phyloP scores from a whole-genome alignment of 805 yeast species.

The Candida vartiovaarae region DNA sequence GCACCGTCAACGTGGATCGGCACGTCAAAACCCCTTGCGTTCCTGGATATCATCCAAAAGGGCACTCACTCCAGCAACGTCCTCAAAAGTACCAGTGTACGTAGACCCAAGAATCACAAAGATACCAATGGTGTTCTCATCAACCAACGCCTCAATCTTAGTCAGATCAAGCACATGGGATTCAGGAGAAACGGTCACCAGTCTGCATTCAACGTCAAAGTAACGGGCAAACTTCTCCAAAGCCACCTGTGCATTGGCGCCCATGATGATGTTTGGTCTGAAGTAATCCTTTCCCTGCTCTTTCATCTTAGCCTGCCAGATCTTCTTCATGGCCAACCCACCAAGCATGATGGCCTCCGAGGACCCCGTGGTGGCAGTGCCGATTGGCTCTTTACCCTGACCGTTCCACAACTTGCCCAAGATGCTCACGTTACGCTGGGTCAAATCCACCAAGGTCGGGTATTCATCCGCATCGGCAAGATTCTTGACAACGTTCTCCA shows the following conservation, averaged over 20 bases:
- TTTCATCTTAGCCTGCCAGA: conserved; percentile 68
- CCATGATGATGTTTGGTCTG: conserved; percentile 85
- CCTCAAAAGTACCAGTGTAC: conserved; percentile 88
- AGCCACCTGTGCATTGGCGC: conserved; percentile 90
- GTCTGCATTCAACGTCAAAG: conserved; percentile 83
- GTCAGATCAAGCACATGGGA: conserved; percentile 56
- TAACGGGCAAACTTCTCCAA: conserved; percentile 90
- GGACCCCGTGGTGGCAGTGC: conserved; percentile 91
- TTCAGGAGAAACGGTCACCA: conserved; percentile 56
- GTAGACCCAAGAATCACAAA: conserved; percentile 88
- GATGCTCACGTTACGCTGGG: conserved; percentile 77
- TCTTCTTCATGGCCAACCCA: conserved; percentile 86
- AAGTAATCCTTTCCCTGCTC: conserved; percentile 50
- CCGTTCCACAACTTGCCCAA: conserved; percentile 79
- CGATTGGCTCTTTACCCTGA: conserved; percentile 49
- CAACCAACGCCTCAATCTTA: conserved; percentile 56
- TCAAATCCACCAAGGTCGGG: conserved; percentile 75
- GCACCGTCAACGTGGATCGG: conserved; percentile 95
- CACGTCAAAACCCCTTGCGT: conserved; percentile 61
- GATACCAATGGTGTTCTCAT: conserved; percentile 90
- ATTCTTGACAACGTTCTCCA: conserved; percentile 76
- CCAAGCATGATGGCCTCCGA: conserved; percentile 93
- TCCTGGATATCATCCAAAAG: conserved; percentile 63
- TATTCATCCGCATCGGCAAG: conserved; percentile 92
- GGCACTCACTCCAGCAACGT: conserved; percentile 53